Evolutionary conservation across 2,329 filamentous ascomycete genomes (phyloP).

Genomic region (Xylaria sp.): DNA sequence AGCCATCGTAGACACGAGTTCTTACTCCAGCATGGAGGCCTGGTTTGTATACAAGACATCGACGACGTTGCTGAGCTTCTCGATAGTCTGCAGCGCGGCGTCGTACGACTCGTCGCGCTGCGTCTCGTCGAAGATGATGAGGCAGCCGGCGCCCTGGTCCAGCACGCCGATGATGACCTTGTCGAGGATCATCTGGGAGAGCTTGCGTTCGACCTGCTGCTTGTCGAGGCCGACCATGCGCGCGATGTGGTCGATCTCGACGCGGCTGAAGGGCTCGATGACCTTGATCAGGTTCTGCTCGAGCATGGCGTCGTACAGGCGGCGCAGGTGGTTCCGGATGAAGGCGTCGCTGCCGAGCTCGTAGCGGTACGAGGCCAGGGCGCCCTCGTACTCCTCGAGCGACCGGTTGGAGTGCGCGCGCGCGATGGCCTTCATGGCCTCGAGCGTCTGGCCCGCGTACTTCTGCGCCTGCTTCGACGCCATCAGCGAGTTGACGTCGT

Average conservation of each 20-base stretch:
- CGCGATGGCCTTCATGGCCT: slow-evolving; percentile 99
- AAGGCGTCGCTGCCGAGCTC: slow-evolving; percentile 95
- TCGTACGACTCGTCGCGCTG: slow-evolving; percentile 94
- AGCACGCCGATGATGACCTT: slow-evolving; percentile 98
- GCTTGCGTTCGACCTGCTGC: slow-evolving; percentile 95
- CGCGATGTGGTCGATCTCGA: slow-evolving; percentile 95
- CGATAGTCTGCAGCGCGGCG: slow-evolving; percentile 90
- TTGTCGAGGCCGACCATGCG: slow-evolving; percentile 97
- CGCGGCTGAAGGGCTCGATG: slow-evolving; percentile 96
- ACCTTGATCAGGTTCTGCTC: slow-evolving; percentile 99
- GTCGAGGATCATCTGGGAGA: slow-evolving; percentile 99
- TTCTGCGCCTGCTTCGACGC: slow-evolving; percentile 95
- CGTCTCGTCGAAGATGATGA: slow-evolving; percentile 96
- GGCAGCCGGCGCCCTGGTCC: slow-evolving; percentile 95
- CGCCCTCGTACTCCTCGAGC: slow-evolving; percentile 95
- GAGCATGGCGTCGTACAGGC: slow-evolving; percentile 96
- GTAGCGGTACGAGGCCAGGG: slow-evolving; percentile 86
- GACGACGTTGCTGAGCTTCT: slow-evolving; percentile 95
- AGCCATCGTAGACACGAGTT: not conserved
- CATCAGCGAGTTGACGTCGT: slow-evolving; percentile 96
- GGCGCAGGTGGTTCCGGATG: slow-evolving; percentile 94
- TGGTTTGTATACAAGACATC: slow-evolving; percentile 98
- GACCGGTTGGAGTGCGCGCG: slow-evolving; percentile 94
- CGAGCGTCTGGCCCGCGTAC: slow-evolving; percentile 92
- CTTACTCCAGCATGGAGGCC: slow-evolving; percentile 88